Base-by-base conservation (phyloP, 2,329 filamentous ascomycete species). In the Fusarium multiceps region DNA sequence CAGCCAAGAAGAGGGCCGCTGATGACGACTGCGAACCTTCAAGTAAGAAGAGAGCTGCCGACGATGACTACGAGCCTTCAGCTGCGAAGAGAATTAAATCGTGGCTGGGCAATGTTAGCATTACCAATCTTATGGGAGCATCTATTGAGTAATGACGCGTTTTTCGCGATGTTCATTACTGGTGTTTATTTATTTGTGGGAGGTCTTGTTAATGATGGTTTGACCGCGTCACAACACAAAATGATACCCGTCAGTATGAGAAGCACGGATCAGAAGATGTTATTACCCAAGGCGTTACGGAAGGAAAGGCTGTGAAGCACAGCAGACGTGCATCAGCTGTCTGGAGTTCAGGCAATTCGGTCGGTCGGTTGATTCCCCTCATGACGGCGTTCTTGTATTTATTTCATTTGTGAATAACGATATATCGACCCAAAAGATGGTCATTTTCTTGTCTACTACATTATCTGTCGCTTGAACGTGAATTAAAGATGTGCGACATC, bases 61-160 rank as follows among this genome's bases (percentile, higher is more conserved):
- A 63, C 6, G 60, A 32, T 7, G 32, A 59, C 16, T 47, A 54
- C 28, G 62, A 66, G 6, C 41, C 63, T 6, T 66, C 63, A 1
- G 61, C 63, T 14, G 63, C 54, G 14, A 66, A 66, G 40, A 48
- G 63, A 12, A 55, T 66, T 21, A 66, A 47, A 30, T 58, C 47
- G 18, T 66, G 63, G 63, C 6, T 64, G 23, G 30, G 30, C 7
- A 51, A 34, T 21, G 18, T 37, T 4, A 37, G 34, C 34, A 37
- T 48, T 0, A 41, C 40, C 7, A 46, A 27, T 12, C 40, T 66
- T 2, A 66, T 55, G 7, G 61, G 63, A 21, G 62, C 61, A 20
- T 64, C 57, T 6, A 64, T 64, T 18, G 56, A 59, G 23, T 59
- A 34, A 59, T 51, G 34, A 41, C 49, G 49, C 49, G 49, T 42